phyloP scores from a whole-genome alignment of 306 rosid genomes.

The Ormosia semicastrata region DNA sequence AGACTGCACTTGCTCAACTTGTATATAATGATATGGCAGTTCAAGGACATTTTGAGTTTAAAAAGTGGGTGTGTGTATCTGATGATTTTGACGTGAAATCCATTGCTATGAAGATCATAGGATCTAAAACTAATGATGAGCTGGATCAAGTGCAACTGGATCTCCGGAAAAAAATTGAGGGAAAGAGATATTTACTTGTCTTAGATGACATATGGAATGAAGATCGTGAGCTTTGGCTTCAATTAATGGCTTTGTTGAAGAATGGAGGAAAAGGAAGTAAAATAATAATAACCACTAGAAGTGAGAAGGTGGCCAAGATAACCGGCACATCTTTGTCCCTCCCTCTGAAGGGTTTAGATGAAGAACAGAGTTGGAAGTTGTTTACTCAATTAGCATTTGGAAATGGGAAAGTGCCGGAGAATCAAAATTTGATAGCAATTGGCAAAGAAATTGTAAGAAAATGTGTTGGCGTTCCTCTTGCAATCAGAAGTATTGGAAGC shows the following conservation, averaged over 20 bases:
- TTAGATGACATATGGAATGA: conserved; percentile 21
- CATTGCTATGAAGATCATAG: not conserved
- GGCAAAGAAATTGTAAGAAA: not conserved
- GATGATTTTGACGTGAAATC: not conserved
- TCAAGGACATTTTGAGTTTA: not conserved
- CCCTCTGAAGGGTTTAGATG: not conserved
- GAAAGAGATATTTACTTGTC: not conserved
- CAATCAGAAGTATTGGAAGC: conserved; percentile 1
- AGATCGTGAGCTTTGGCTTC: not conserved
- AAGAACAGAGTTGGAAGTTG: not conserved
- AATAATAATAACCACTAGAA: conserved; percentile 3
- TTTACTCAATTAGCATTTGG: conserved; percentile 8
- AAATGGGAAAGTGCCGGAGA: not conserved
- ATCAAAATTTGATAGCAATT: not conserved
- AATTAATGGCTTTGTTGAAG: not conserved
- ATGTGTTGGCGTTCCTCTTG: conserved; percentile 17
- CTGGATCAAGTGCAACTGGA: not conserved
- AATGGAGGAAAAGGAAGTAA: not conserved
- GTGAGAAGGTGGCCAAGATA: not conserved
- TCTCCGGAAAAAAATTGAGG: not conserved
- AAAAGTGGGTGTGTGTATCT: not conserved
- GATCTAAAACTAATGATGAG: no score
- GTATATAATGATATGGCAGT: not conserved
- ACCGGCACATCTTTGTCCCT: not conserved
- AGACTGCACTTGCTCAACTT: conserved; percentile 17